A percentile compares a stretch with the other conserved stretches of the same genome.
Evolutionary conservation across 1,139 yeast genomes (phyloP).

Genomic region (Saccharomyces uvarum): DNA sequence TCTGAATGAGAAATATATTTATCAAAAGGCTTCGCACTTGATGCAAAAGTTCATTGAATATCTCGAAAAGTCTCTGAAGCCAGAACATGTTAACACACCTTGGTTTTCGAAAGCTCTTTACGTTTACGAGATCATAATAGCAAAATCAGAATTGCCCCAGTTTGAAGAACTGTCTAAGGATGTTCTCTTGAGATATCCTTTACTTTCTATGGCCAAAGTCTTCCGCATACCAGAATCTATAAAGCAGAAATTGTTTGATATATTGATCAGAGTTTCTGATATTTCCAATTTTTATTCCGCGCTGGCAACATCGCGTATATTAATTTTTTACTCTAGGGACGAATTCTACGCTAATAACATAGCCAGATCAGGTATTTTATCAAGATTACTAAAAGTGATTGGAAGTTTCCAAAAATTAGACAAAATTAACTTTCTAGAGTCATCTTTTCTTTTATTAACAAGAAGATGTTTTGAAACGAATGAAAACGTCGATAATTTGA

Average conservation of each 20-base stretch:
- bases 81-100: conserved; percentile 35
- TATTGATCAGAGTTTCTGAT: conserved; percentile 36
- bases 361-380: conserved; percentile 38
- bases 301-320: conserved; percentile 42
- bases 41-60: conserved; percentile 36
- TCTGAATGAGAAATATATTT: conserved; percentile 30
- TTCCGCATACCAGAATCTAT: conserved; percentile 31
- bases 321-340: conserved; percentile 47
- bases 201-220: conserved; percentile 18
- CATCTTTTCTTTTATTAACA: conserved; percentile 42
- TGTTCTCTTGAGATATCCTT: conserved; percentile 22
- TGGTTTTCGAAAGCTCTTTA: conserved; percentile 49
- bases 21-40: conserved; percentile 24
- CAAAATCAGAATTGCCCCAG: conserved; percentile 40
- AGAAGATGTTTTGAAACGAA: conserved; percentile 66
- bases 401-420: conserved; percentile 30
- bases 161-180: conserved; percentile 25
- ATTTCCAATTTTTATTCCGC: conserved; percentile 43
- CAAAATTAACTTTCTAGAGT: conserved; percentile 30
- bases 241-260: conserved; percentile 38
- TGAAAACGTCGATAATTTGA: conserved; percentile 42
- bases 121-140: conserved; percentile 43
- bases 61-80: conserved; percentile 36
- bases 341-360: conserved; percentile 38
- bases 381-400: conserved; percentile 31